phyloP scores from a whole-genome alignment of 2,329 filamentous ascomycete species.

The Nemania serpens region DNA sequence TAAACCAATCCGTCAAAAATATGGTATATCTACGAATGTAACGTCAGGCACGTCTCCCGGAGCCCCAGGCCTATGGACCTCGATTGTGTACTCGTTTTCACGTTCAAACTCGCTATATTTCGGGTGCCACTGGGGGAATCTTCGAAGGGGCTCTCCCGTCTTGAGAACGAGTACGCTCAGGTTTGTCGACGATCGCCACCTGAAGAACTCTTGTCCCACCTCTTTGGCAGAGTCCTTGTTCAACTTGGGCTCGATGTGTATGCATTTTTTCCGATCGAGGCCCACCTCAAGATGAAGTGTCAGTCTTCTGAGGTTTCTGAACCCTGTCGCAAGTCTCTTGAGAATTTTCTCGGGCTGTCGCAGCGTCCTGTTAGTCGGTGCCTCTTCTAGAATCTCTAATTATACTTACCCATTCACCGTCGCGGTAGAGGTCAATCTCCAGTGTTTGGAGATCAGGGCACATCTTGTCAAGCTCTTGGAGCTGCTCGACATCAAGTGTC shows the following conservation, averaged over 20 bases:
- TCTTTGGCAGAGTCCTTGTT: slow-evolving; percentile 6
- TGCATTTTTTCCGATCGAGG: neutral
- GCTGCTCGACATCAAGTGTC: neutral
- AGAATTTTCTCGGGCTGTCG: slow-evolving; percentile 6
- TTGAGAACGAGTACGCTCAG: slow-evolving; percentile 11
- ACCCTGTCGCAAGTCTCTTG: slow-evolving; percentile 11
- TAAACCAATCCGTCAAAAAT: too few relatives aligned
- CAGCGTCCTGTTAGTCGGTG: neutral
- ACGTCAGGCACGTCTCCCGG: neutral
- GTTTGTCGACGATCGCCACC: slow-evolving; percentile 9
- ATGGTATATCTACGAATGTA: neutral
- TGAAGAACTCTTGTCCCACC: slow-evolving; percentile 11
- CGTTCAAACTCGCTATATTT: neutral
- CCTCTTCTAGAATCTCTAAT: neutral
- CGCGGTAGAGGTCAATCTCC: slow-evolving; percentile 17
- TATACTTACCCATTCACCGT: slow-evolving; percentile 21
- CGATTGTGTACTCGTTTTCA: neutral
- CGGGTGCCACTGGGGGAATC: slow-evolving; percentile 13
- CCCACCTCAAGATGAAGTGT: slow-evolving; percentile 19
- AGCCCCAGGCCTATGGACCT: neutral
- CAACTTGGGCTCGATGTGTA: slow-evolving; percentile 8
- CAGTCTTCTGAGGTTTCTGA: slow-evolving; percentile 5
- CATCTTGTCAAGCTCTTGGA: slow-evolving; percentile 16
- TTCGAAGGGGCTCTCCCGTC: slow-evolving; percentile 15
- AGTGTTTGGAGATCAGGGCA: slow-evolving; percentile 21